These are phyloP conservation scores for Xerocomus potaroensis DNA, from an alignment of 768 basidiomycete genomes.

Conservation along the genomic window DNA sequence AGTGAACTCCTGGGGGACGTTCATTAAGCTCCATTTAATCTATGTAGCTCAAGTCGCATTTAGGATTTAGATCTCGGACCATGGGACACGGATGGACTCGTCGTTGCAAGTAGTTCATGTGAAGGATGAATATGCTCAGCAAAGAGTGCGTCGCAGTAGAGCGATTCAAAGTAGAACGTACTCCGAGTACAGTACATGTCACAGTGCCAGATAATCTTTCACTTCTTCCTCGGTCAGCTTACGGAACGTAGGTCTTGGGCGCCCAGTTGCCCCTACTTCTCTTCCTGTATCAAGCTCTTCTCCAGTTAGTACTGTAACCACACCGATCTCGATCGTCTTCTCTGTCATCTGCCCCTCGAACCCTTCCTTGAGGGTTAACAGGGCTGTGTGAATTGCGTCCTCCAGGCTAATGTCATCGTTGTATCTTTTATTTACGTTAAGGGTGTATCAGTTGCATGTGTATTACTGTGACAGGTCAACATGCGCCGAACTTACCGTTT, in stretches of 20 bases:
- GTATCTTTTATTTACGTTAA: conserved; percentile 69
- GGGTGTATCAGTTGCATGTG: conserved; percentile 13
- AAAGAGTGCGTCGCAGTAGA: conserved; percentile 6
- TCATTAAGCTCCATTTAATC: conserved; percentile 7
- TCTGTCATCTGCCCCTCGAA: conserved; percentile 99
- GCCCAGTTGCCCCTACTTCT: conserved; percentile 61
- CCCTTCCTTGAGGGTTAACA: conserved; percentile 96
- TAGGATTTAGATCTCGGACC: not conserved
- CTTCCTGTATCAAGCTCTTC: conserved; percentile 58
- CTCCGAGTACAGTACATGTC: conserved; percentile 34
- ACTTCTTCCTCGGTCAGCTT: conserved; percentile 97
- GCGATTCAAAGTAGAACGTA: conserved; percentile 26
- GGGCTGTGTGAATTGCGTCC: conserved; percentile 97
- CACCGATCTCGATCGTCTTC: conserved; percentile 98
- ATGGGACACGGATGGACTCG: conserved; percentile 2
- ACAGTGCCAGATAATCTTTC: conserved; percentile 88
- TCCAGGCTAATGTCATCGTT: conserved; percentile 99
- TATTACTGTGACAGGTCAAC: conserved; percentile 18
- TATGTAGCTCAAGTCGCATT: conserved; percentile 5
- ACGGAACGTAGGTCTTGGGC: conserved; percentile 85
- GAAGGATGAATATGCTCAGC: conserved; percentile 15
- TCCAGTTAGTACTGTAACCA: conserved; percentile 82
- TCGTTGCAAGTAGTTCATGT: conserved; percentile 7
- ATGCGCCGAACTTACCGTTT: conserved; percentile 68
- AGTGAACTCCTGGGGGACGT: conserved; percentile 24